phyloP scores from a whole-genome alignment of 1,284 basidiomycete species.

The Cutaneotrichosporon sp. region DNA sequence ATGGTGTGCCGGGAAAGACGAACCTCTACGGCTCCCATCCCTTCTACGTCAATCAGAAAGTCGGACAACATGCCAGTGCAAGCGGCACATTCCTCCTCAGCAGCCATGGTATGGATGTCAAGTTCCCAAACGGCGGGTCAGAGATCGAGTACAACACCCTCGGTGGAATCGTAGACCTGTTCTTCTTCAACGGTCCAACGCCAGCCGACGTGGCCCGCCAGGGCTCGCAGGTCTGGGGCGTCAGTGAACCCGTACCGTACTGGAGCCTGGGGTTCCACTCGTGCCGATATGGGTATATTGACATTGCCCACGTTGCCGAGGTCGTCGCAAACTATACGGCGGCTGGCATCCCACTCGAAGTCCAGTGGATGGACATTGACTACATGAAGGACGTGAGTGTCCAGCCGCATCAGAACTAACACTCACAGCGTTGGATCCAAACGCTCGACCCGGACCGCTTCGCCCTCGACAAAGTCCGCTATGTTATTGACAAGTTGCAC shows the following conservation, averaged over 20 bases:
- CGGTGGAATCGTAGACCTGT: slow-evolving; percentile 40
- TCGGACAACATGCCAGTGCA: slow-evolving; percentile 20
- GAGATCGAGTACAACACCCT: slow-evolving; percentile 34
- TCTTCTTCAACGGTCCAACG: slow-evolving; percentile 29
- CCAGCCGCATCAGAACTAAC: background rate
- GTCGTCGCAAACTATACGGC: slow-evolving; percentile 37
- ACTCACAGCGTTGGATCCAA: slow-evolving; percentile 61
- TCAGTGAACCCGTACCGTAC: slow-evolving; percentile 33
- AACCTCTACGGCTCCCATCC: slow-evolving; percentile 41
- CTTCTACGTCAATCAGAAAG: slow-evolving; percentile 30
- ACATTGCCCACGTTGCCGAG: slow-evolving; percentile 38
- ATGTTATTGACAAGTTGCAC: slow-evolving; percentile 65
- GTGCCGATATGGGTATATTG: slow-evolving; percentile 40
- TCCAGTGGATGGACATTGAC: slow-evolving; percentile 54
- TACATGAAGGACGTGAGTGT: slow-evolving; percentile 59
- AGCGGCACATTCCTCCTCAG: slow-evolving; percentile 54
- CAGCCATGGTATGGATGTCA: slow-evolving; percentile 42
- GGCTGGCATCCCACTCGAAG: slow-evolving; percentile 30
- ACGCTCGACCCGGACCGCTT: slow-evolving; percentile 69
- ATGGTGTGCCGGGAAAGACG: slow-evolving; percentile 24
- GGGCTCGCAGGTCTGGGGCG: slow-evolving; percentile 31
- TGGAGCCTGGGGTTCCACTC: slow-evolving; percentile 30
- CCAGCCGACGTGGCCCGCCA: slow-evolving; percentile 22
- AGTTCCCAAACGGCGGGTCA: slow-evolving; percentile 26
- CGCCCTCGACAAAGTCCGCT: slow-evolving; percentile 62